These are phyloP conservation scores for Myriosclerotinia scirpicola DNA, from an alignment of 2,329 filamentous ascomycete species.

Conservation along the genomic window DNA sequence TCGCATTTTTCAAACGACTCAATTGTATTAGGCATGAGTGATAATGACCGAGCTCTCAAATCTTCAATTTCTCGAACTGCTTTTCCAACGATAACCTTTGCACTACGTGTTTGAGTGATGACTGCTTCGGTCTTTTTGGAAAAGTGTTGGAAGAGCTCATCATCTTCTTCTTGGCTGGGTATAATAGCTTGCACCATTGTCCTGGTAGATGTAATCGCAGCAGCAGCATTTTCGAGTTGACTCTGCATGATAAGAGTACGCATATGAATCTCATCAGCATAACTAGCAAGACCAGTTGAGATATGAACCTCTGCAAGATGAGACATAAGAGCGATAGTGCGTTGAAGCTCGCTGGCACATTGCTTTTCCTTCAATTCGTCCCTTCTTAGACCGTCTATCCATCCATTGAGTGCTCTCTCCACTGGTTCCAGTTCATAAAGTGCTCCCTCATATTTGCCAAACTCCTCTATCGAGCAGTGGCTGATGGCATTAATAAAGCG, in stretches of 20 bases:
- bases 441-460: constrained; percentile 74
- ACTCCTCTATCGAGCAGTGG: constrained; percentile 74
- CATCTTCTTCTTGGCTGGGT: constrained; percentile 57
- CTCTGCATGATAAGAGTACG: constrained; percentile 73
- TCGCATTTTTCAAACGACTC: constrained; percentile 72
- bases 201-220: constrained; percentile 62
- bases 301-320: constrained; percentile 84
- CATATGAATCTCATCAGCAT: constrained; percentile 79
- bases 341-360: constrained; percentile 76
- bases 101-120: constrained; percentile 73
- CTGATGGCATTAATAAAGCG: constrained; percentile 80
- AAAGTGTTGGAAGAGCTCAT: constrained; percentile 67
- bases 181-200: constrained; percentile 67
- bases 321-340: constrained; percentile 81
- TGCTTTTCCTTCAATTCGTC: constrained; percentile 85
- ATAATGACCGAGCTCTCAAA: constrained; percentile 71
- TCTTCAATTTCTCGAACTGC: constrained; percentile 75
- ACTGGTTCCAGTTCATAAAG: constrained; percentile 88
- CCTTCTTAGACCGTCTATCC: constrained; percentile 79
- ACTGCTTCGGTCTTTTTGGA: constrained; percentile 68
- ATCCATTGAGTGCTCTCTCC: constrained; percentile 82
- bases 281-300: constrained; percentile 65
- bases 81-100: constrained; percentile 81
- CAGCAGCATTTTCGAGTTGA: constrained; percentile 75
- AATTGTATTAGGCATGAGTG: constrained; percentile 65